Base-by-base conservation (phyloP, 2,329 filamentous ascomycete genomes). In the Myrmaecium sp. region DNA sequence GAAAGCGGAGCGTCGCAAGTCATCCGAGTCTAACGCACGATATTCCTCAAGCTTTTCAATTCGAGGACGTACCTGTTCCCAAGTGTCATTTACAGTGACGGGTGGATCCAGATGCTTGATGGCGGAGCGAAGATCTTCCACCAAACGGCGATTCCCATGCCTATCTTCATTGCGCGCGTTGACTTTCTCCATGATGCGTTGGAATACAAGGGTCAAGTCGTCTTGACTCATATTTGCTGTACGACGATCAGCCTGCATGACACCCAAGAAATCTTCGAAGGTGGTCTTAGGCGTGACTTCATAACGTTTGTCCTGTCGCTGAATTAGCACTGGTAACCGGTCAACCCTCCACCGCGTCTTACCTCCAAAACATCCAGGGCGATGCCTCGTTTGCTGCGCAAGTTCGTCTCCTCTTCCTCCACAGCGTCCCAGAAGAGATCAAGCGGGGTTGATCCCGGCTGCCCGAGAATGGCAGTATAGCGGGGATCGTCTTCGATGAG, bases 361-460 rank as follows among this genome's bases (percentile, higher is more conserved):
- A 89, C 81, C 62, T 91, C 80, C 39, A 93, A 64, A 38, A 89
- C 81, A 54, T 93, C 83, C 36, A 89, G 60, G 20, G 91, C 78
- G 44, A 83, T 73, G 46, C 89, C 91, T 33, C 81, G 67, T 25
- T 76, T 74, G 26, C 70, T 74, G 33, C 84, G 75, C 25, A 94
- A 60, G n/a, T 75, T 73, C 31, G 79, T 72, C 45, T 98, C 86
- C 50, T 95, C 83, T 49, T 93, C 83, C 49, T 95, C 89, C 14
- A 95, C 66, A 25, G 84, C 62, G 48, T 98, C 89, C 82, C 86
- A 94, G 58, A 98, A 95, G 5, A 98, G 62, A 43, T 95, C 83
- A 36, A 93, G 65, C 9, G 89, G 81, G 4, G 71, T 78, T 4
- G 84, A 93, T 30, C 86, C 84, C 31, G 68, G 55, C 46, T 91